phyloP scores from a whole-genome alignment of 495 filamentous ascomycete species.

The Monascus purpureus region DNA sequence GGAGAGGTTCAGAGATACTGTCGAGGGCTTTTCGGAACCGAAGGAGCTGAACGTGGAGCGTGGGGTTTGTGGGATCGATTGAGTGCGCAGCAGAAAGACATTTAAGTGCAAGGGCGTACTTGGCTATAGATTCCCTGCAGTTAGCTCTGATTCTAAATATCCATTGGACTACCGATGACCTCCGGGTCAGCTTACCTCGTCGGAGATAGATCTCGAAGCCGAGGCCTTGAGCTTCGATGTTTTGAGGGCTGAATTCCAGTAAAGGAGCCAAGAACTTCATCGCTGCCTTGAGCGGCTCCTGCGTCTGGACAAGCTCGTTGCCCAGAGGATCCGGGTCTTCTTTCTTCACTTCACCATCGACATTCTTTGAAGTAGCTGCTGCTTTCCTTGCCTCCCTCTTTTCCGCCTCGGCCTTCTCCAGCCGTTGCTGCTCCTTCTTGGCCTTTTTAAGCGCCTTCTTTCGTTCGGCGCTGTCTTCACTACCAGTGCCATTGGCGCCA shows the following conservation, averaged over 20 bases:
- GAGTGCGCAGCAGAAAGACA: slow-evolving; percentile 61
- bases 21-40: slow-evolving; percentile 54
- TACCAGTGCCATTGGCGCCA: slow-evolving; percentile 39
- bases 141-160: too few relatives aligned
- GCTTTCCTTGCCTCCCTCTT: slow-evolving; percentile 50
- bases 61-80: slow-evolving; percentile 58
- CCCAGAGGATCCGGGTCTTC: slow-evolving; percentile 83
- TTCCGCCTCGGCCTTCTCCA: slow-evolving; percentile 67
- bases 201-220: slow-evolving; percentile 85
- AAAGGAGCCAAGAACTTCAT: slow-evolving; percentile 75
- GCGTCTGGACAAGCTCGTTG: slow-evolving; percentile 57
- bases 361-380: slow-evolving; percentile 35
- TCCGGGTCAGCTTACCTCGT: slow-evolving; percentile 45
- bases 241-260: slow-evolving; percentile 69
- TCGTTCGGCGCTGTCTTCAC: slow-evolving; percentile 51
- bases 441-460: slow-evolving; percentile 96
- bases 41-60: slow-evolving; percentile 60
- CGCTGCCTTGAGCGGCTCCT: slow-evolving; percentile 70
- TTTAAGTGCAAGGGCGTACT: slow-evolving; percentile 71
- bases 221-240: slow-evolving; percentile 65
- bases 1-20: slow-evolving; percentile 36
- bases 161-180: not conserved
- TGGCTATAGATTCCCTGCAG: slow-evolving; percentile 55
- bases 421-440: slow-evolving; percentile 75
- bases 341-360: slow-evolving; percentile 48